These are phyloP conservation scores for Suillus ampliporus DNA, from an alignment of 768 basidiomycete genomes.

Conservation along the genomic window DNA sequence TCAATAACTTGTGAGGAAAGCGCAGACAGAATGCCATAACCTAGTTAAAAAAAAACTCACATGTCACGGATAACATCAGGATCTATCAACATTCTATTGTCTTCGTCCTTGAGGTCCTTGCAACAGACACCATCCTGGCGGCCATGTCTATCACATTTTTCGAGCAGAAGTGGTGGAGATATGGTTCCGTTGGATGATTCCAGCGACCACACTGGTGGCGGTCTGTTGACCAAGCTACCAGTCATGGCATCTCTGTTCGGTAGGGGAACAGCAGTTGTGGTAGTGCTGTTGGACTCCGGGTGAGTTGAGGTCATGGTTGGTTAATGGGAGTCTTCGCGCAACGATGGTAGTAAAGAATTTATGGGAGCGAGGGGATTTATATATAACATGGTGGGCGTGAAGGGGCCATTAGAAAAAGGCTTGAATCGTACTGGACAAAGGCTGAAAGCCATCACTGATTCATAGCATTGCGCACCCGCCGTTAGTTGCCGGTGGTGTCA, in stretches of 20 bases:
- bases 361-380: neutral
- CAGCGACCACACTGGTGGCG: conserved; percentile 72
- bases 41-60: conserved; percentile 47
- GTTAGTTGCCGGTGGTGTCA: neutral
- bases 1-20: conserved; percentile 12
- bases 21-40: neutral
- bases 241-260: conserved; percentile 18
- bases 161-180: conserved; percentile 51
- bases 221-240: conserved; percentile 31
- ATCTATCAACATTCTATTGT: conserved; percentile 81
- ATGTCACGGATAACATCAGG: conserved; percentile 89
- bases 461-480: neutral
- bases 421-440: conserved; percentile 1
- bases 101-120: conserved; percentile 81
- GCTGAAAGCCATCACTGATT: neutral
- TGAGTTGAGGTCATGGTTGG: neutral
- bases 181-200: conserved; percentile 47
- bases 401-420: neutral
- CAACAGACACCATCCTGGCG: conserved; percentile 79
- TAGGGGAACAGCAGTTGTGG: conserved; percentile 24
- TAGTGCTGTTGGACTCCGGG: neutral
- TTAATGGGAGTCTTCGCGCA: too few relatives aligned
- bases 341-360: neutral
- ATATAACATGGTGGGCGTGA: neutral
- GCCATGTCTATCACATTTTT: conserved; percentile 62